Percentiles rank a stretch among this genome's conserved stretches.
Evolutionary conservation across 176 grass and related monocot species (phyloP).

Genomic region (Triticum aestivum): IWGSC_CS_RefSeq_v2.1 NC_057810.1:529021795-529022294

Average conservation of each 20-base stretch:
- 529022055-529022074: not conserved
- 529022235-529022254: constrained; percentile 7
- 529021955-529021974: not conserved
- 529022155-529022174: constrained; percentile 20
- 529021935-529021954: not conserved
- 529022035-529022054: not conserved
- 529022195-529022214: constrained; percentile 34
- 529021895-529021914: not conserved
- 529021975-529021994: not conserved
- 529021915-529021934: constrained; percentile 19
- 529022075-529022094: constrained; percentile 1
- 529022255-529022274: not conserved
- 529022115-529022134: constrained; percentile 59
- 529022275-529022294: constrained; percentile 1
- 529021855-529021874: constrained; percentile 8
- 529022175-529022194: not conserved
- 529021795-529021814: not conserved
- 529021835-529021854: not conserved
- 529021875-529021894: not conserved
- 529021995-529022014: no score
- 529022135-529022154: constrained; percentile 58
- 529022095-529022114: constrained; percentile 12
- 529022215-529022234: not conserved
- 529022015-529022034: no score
- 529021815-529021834: not conserved